phyloP scores from a whole-genome alignment of 768 basidiomycete genomes.

The Gautieria morchelliformis region DNA sequence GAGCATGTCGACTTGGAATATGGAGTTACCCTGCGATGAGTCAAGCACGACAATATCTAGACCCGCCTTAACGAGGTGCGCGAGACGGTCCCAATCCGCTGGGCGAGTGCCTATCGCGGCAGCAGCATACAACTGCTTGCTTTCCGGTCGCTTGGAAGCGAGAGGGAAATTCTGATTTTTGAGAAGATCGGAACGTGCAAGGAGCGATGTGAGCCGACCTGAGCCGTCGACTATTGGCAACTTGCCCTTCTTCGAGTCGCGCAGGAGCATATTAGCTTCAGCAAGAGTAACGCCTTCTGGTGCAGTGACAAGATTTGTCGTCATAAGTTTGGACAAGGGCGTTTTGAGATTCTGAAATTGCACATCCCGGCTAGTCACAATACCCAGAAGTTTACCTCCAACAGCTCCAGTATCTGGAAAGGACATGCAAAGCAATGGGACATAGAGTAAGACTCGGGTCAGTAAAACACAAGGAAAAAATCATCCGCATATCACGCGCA shows the following conservation, averaged over 20 bases:
- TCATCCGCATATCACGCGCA: constrained; percentile 69
- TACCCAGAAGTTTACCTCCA: constrained; percentile 89
- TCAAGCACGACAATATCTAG: constrained; percentile 93
- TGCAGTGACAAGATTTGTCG: constrained; percentile 78
- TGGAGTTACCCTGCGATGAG: constrained; percentile 93
- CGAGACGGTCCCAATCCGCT: constrained; percentile 76
- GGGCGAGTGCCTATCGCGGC: constrained; percentile 93
- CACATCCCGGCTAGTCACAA: constrained; percentile 92
- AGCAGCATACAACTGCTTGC: constrained; percentile 93
- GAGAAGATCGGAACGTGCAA: constrained; percentile 93
- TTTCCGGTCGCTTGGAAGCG: constrained; percentile 82
- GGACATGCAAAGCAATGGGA: constrained; percentile 16
- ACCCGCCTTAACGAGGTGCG: constrained; percentile 83
- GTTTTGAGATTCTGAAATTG: constrained; percentile 74
- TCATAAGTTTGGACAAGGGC: constrained; percentile 80
- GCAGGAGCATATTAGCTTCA: constrained; percentile 90
- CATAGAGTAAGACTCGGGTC: neutral
- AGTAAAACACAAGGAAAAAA: neutral
- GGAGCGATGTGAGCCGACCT: constrained; percentile 67
- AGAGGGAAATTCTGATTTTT: constrained; percentile 97
- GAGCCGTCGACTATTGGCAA: constrained; percentile 70
- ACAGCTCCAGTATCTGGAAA: constrained; percentile 70
- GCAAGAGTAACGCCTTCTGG: constrained; percentile 78
- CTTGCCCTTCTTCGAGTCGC: constrained; percentile 96
- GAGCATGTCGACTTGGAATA: constrained; percentile 92